Percentiles rank a stretch among this genome's conserved stretches.
phyloP scores from a whole-genome alignment of 352 stramenopile species.

The Globisporangium sylvaticum region DNA sequence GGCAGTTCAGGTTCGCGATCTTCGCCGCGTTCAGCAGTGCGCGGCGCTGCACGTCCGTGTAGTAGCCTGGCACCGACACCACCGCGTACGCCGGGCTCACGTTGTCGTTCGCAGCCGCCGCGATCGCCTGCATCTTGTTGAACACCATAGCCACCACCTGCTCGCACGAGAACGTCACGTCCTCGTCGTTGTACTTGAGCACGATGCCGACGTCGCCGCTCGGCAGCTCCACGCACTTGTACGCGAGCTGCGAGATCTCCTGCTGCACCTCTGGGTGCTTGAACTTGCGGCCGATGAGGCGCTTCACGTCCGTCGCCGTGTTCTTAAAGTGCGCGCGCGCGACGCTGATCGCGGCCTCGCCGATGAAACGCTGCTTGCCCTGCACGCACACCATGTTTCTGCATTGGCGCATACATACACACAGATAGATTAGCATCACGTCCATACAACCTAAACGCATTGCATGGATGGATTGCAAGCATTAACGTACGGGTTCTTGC shows the following conservation, averaged over 20 bases:
- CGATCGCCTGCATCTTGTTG: conserved; percentile 95
- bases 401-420: neutral
- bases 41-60: conserved; percentile 95
- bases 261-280: conserved; percentile 93
- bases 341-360: conserved; percentile 88
- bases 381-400: conserved; percentile 85
- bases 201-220: conserved; percentile 88
- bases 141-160: conserved; percentile 97
- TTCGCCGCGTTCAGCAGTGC: conserved; percentile 91
- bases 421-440: neutral
- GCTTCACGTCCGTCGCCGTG: conserved; percentile 96
- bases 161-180: conserved; percentile 92
- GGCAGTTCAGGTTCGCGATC: conserved; percentile 95
- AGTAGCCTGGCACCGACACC: conserved; percentile 96
- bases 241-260: conserved; percentile 92
- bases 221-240: conserved; percentile 87
- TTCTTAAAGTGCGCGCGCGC: conserved; percentile 97
- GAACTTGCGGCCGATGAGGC: conserved; percentile 96
- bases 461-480: neutral
- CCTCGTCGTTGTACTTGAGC: conserved; percentile 91
- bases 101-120: conserved; percentile 89
- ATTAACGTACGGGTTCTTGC: conserved; percentile 92
- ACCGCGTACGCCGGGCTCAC: conserved; percentile 90
- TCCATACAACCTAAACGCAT: neutral
- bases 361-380: conserved; percentile 93